Evolutionary conservation across 768 basidiomycete species (phyloP).

Genomic region (Trametes cinnabarina): DNA sequence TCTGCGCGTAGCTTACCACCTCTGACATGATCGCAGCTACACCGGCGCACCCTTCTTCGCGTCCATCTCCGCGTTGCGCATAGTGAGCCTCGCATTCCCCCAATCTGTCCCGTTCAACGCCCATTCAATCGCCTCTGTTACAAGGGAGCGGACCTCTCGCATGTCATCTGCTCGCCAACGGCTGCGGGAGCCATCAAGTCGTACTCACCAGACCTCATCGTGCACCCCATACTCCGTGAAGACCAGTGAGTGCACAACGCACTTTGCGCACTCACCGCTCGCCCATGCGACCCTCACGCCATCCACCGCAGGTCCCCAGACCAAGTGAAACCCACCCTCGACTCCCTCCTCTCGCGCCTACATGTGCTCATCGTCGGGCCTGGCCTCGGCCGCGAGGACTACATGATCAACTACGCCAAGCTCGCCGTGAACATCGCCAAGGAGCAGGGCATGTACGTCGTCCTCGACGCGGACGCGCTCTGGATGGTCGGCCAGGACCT

Average conservation of each 20-base stretch:
- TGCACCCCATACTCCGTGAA: slow-evolving; percentile 85
- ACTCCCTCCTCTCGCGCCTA: slow-evolving; percentile 75
- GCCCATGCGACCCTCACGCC: not conserved
- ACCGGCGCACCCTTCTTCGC: slow-evolving; percentile 97
- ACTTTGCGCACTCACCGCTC: not conserved
- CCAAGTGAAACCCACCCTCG: slow-evolving; percentile 49
- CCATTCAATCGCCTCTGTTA: not conserved
- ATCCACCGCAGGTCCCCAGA: slow-evolving; percentile 42
- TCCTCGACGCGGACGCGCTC: slow-evolving; percentile 92
- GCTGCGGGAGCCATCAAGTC: slow-evolving; percentile 94
- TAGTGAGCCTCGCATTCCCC: slow-evolving; percentile 52
- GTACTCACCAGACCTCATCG: slow-evolving; percentile 95
- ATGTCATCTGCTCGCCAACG: slow-evolving; percentile 94
- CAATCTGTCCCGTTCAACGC: too few species aligned
- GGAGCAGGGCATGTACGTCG: slow-evolving; percentile 78
- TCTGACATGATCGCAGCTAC: slow-evolving; percentile 53
- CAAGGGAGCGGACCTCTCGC: slow-evolving; percentile 90
- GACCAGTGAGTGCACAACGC: slow-evolving; percentile 48
- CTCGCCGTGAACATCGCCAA: slow-evolving; percentile 73
- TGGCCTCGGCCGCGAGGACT: slow-evolving; percentile 85
- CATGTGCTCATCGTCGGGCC: slow-evolving; percentile 95
- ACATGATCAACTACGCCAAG: slow-evolving; percentile 85
- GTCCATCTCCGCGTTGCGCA: slow-evolving; percentile 82
- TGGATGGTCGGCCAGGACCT: slow-evolving; percentile 78
- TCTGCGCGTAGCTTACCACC: not conserved